phyloP scores from a whole-genome alignment of 108 stramenopile species.

The Skeletonema costatum region DNA sequence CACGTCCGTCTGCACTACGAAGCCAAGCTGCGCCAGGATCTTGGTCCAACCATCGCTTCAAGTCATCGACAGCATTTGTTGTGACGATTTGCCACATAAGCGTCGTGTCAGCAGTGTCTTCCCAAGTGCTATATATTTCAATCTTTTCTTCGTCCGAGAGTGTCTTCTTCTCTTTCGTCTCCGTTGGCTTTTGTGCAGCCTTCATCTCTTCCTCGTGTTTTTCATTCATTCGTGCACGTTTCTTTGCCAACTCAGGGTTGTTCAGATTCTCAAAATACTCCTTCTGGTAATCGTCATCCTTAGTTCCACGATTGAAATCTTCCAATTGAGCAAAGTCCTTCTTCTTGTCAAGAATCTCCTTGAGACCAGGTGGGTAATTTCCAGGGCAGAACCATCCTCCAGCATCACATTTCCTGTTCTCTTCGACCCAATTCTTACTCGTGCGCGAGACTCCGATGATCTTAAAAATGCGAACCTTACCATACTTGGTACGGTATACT shows the following conservation, averaged over 20 bases:
- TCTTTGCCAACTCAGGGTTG: constrained; percentile 63
- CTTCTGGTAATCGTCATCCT: constrained; percentile 86
- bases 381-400: constrained; percentile 93
- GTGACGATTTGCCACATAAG: constrained; percentile 87
- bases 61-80: constrained; percentile 55
- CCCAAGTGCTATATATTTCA: constrained; percentile 80
- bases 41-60: constrained; percentile 66
- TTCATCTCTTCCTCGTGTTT: constrained; percentile 7
- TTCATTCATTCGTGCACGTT: constrained; percentile 50
- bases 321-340: constrained; percentile 92
- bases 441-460: constrained; percentile 79
- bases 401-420: constrained; percentile 85
- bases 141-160: constrained; percentile 52
- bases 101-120: constrained; percentile 84
- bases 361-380: constrained; percentile 86
- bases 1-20: constrained; percentile 87
- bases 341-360: constrained; percentile 68
- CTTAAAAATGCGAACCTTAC: constrained; percentile 97
- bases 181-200: not conserved
- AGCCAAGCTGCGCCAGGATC: constrained; percentile 81
- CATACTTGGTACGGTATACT: constrained; percentile 94
- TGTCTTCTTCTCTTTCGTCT: constrained; percentile 2
- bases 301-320: constrained; percentile 87
- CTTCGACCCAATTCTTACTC: constrained; percentile 83
- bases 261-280: constrained; percentile 87